A percentile compares a stretch with the other conserved stretches of the same genome.
phyloP scores from a whole-genome alignment of 2,329 filamentous ascomycete species.

The Alternaria alternata region DNA sequence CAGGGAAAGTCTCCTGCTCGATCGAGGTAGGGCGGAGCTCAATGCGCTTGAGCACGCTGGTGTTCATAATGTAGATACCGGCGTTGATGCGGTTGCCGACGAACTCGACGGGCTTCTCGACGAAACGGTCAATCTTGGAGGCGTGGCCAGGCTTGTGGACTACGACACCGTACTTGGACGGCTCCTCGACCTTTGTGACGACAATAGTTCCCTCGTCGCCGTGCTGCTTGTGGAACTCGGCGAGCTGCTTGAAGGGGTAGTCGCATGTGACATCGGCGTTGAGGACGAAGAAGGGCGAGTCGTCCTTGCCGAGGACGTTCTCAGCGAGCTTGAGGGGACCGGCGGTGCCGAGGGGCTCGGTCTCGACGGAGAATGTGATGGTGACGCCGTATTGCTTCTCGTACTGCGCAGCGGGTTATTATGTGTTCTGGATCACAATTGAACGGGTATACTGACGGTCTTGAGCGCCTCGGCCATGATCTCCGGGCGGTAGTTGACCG shows the following conservation, averaged over 20 bases:
- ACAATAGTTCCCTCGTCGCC: constrained; percentile 97
- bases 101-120: constrained; percentile 99
- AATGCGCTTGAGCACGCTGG: constrained; percentile 86
- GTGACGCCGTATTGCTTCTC: constrained; percentile 91
- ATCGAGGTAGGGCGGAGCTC: constrained; percentile 96
- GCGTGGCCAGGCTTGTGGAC: constrained; percentile 95
- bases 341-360: constrained; percentile 92
- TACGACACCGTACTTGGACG: constrained; percentile 97
- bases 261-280: constrained; percentile 99
- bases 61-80: constrained; percentile 97
- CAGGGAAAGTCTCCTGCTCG: constrained; percentile 98
- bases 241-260: constrained; percentile 90
- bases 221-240: constrained; percentile 90
- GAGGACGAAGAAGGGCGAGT: constrained; percentile 95
- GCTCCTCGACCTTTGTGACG: constrained; percentile 98
- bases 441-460: constrained; percentile 67
- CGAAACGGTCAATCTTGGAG: constrained; percentile 95
- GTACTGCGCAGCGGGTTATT: constrained; percentile 63
- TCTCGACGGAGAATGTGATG: constrained; percentile 97
- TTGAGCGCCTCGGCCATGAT: constrained; percentile 94
- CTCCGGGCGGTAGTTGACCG: constrained; percentile 98
- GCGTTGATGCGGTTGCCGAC: constrained; percentile 99
- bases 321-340: constrained; percentile 96
- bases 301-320: constrained; percentile 89
- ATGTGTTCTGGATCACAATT: constrained; percentile 1